Evolutionary conservation across 2,329 filamentous ascomycete species (phyloP).

Genomic region (Cryphonectria parasitica): DNA sequence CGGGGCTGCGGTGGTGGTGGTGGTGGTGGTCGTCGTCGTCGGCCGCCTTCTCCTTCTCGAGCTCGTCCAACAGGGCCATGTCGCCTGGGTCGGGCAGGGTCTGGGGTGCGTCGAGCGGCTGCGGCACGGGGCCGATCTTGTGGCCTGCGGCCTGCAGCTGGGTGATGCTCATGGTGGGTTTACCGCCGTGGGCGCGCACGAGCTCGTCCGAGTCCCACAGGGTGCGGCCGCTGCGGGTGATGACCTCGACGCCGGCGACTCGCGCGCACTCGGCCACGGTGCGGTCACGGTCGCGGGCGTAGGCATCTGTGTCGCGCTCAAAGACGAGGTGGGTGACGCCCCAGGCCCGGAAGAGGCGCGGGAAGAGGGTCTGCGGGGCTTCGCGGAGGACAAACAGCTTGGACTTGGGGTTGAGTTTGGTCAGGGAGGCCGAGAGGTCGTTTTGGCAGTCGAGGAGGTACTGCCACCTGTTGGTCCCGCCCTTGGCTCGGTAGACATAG

Average conservation of each 20-base stretch:
- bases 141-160: conserved; percentile 67
- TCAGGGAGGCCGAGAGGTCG: conserved; percentile 69
- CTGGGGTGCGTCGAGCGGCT: conserved; percentile 64
- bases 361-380: conserved; percentile 70
- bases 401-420: conserved; percentile 69
- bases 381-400: conserved; percentile 75
- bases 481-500: conserved; percentile 74
- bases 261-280: conserved; percentile 62
- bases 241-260: conserved; percentile 68
- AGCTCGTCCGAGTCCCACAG: conserved; percentile 75
- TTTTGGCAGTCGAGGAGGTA: conserved; percentile 72
- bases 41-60: too few species aligned
- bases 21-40: too few species aligned
- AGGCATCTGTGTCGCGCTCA: conserved; percentile 78
- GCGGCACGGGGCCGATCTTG: conserved; percentile 64
- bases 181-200: conserved; percentile 65
- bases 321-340: conserved; percentile 76
- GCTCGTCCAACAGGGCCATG: conserved; percentile 61
- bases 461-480: conserved; percentile 75
- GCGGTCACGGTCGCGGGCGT: conserved; percentile 67
- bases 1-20: conserved; percentile 33
- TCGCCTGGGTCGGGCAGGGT: conserved; percentile 67
- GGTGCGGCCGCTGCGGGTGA: conserved; percentile 68
- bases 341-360: conserved; percentile 75
- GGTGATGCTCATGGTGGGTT: conserved; percentile 74